Evolutionary conservation across 352 stramenopile genomes (phyloP).

Genomic region (Phytophthora nicotianae): DNA sequence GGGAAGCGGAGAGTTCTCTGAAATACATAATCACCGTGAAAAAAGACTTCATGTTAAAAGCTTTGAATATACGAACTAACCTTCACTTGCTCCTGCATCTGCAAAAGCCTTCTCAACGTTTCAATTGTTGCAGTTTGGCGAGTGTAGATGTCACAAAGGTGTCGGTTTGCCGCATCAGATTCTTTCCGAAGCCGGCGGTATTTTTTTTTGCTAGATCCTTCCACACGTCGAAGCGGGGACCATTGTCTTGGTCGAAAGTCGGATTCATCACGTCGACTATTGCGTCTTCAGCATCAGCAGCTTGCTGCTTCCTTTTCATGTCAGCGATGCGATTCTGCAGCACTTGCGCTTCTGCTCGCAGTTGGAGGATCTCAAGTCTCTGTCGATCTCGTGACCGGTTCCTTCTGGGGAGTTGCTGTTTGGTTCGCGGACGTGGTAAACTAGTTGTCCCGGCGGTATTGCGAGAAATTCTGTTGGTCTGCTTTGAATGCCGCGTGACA

Average conservation of each 20-base stretch:
- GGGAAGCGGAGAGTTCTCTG: neutral
- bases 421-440: neutral
- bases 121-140: neutral
- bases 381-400: neutral
- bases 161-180: neutral
- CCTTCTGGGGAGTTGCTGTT: neutral
- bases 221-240: neutral
- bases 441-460: too few species aligned
- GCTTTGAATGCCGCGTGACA: too few species aligned
- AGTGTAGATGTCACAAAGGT: neutral
- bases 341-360: neutral
- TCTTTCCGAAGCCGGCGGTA: neutral
- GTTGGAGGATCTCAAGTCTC: neutral
- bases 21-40: neutral
- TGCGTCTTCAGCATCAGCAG: too few species aligned
- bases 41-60: neutral
- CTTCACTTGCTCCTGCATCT: neutral
- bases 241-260: neutral
- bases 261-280: neutral
- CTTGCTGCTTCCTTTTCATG: neutral
- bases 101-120: neutral
- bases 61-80: neutral
- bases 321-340: neutral
- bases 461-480: too few species aligned
- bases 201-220: neutral